phyloP scores from a whole-genome alignment of 371 early-diverging fungal genomes.

The Mucor ambiguus region DNA sequence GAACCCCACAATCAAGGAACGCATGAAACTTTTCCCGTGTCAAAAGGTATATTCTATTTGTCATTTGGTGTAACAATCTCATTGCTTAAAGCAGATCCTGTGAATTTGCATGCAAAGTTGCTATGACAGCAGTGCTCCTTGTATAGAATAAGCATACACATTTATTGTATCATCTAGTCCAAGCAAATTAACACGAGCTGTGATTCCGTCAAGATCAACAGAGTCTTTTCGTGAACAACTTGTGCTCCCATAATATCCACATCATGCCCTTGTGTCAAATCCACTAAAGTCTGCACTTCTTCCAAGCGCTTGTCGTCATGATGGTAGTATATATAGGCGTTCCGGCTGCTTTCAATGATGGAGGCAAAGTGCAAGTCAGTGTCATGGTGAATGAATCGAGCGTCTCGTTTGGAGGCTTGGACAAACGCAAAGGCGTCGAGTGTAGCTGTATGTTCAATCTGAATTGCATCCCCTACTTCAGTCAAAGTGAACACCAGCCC shows the following conservation, averaged over 20 bases:
- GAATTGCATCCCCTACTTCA: slow-evolving; percentile 14
- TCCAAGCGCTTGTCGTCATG: slow-evolving; percentile 31
- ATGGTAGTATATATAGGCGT: slow-evolving; percentile 70
- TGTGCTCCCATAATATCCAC: slow-evolving; percentile 56
- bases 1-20: background rate
- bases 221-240: slow-evolving; percentile 36
- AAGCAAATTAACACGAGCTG: slow-evolving; percentile 34
- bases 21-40: slow-evolving; percentile 15
- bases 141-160: too few species aligned
- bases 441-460: slow-evolving; percentile 56
- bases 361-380: slow-evolving; percentile 36
- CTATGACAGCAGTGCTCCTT: background rate
- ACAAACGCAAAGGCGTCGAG: slow-evolving; percentile 82
- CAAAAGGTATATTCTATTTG: slow-evolving; percentile 2
- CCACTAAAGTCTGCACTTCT: slow-evolving; percentile 46
- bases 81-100: slow-evolving; percentile 7
- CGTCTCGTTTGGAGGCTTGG: slow-evolving; percentile 35
- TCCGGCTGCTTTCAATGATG: slow-evolving; percentile 71
- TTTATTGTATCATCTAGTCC: background rate
- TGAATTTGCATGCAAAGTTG: background rate
- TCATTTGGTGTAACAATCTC: slow-evolving; percentile 5
- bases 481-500: slow-evolving; percentile 61
- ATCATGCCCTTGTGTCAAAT: slow-evolving; percentile 39
- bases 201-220: slow-evolving; percentile 56
- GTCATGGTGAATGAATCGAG: slow-evolving; percentile 18